Conservation (phyloP, 768 basidiomycete genomes). For the Tricholoma bakamatsutake region DNA sequence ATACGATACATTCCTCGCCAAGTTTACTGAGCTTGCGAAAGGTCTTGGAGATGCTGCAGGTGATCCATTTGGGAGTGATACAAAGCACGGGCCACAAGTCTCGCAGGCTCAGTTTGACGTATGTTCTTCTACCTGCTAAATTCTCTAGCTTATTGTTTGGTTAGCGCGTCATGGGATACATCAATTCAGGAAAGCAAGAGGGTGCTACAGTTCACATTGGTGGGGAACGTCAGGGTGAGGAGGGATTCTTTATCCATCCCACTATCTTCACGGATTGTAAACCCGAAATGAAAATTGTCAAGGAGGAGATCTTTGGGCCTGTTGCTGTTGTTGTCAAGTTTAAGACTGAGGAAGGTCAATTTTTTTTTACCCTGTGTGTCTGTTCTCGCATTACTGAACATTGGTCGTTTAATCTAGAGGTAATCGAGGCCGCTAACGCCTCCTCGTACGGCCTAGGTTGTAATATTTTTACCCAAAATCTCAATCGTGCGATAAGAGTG, state of each 20-base stretch:
- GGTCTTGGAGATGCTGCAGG: conserved; percentile 43
- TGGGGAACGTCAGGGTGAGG: conserved; percentile 39
- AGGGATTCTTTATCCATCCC: conserved; percentile 49
- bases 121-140: conserved; percentile 16
- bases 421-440: too few species aligned
- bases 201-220: conserved; percentile 58
- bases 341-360: conserved; percentile 18
- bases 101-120: conserved; percentile 55
- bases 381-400: too few species aligned
- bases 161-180: conserved; percentile 60
- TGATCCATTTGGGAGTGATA: conserved; percentile 45
- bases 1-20: conserved; percentile 34
- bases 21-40: conserved; percentile 43
- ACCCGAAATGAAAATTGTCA: too few species aligned
- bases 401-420: too few species aligned
- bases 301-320: conserved; percentile 51
- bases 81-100: conserved; percentile 59
- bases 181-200: conserved; percentile 56
- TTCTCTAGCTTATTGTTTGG: neutral
- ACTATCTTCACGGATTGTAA: conserved; percentile 57
- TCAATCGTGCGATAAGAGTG: too few species aligned
- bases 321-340: conserved; percentile 65
- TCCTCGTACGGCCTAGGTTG: too few species aligned
- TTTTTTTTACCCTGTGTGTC: too few species aligned
- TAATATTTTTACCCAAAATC: too few species aligned